Evolutionary conservation across 176 grass and related monocot genomes (phyloP).

Genomic region (Leersia perrieri): DNA sequence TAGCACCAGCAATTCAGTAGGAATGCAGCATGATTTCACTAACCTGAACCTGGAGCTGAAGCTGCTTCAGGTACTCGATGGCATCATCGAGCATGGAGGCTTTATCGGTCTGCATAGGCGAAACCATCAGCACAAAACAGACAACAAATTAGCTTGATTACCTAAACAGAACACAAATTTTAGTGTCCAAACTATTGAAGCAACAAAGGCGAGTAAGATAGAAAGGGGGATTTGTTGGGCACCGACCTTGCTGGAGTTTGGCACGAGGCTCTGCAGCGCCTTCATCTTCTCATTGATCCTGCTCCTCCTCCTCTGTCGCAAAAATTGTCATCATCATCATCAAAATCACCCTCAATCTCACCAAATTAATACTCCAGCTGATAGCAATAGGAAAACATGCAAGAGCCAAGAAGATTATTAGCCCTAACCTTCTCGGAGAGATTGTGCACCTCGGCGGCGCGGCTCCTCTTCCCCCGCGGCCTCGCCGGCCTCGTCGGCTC

Average conservation of each 20-base stretch:
- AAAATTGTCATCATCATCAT: background rate
- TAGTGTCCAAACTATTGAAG: background rate
- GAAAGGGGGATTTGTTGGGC: too few relatives aligned
- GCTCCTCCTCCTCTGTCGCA: constrained; percentile 67
- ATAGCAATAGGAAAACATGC: background rate
- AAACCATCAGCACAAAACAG: background rate
- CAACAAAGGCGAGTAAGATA: background rate
- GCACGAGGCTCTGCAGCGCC: constrained; percentile 81
- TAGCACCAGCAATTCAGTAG: background rate
- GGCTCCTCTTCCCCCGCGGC: constrained; percentile 70
- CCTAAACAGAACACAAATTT: background rate
- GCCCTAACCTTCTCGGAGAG: constrained; percentile 81
- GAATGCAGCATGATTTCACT: background rate
- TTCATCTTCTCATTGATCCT: constrained; percentile 99
- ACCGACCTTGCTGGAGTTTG: constrained; percentile 87
- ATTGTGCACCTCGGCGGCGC: constrained; percentile 94
- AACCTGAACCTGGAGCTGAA: constrained; percentile 94
- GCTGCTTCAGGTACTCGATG: constrained; percentile 94
- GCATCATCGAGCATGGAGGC: constrained; percentile 98
- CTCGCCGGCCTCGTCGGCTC: constrained; percentile 42
- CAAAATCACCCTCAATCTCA: background rate
- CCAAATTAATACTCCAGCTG: background rate
- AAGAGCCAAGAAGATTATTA: background rate
- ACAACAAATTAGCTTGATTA: background rate
- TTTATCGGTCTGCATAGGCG: constrained; percentile 66